Conservation (phyloP, 2,329 filamentous ascomycete species). For the Cladosporium colombiae region DNA sequence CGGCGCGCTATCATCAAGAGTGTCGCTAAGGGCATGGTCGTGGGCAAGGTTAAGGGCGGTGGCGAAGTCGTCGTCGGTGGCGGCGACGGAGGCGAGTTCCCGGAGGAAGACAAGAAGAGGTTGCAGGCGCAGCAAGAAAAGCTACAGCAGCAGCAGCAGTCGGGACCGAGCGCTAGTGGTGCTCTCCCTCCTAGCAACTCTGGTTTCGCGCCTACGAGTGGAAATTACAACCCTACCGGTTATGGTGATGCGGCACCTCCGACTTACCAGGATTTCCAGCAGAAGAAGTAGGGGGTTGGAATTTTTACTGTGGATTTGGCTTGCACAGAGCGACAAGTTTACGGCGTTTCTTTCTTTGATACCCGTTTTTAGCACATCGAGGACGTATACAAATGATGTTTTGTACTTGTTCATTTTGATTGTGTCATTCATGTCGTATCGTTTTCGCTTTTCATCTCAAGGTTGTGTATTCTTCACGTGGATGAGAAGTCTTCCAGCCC, state of each 20-base stretch:
- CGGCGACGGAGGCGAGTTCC: conserved; percentile 54
- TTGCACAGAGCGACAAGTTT: neutral
- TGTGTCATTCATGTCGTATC: neutral
- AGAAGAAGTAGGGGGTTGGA: conserved; percentile 19
- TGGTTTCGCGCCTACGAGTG: conserved; percentile 24
- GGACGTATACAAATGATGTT: neutral
- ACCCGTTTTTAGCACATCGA: conserved; percentile 11
- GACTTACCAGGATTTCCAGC: conserved; percentile 31
- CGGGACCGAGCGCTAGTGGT: conserved; percentile 26
- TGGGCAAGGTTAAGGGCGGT: conserved; percentile 74
- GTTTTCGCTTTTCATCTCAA: neutral
- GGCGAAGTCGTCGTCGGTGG: conserved; percentile 74
- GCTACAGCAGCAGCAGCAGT: conserved; percentile 31
- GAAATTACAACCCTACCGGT: conserved; percentile 31
- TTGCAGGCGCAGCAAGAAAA: neutral
- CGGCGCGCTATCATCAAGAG: conserved; percentile 87
- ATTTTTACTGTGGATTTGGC: neutral
- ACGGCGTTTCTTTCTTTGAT: conserved; percentile 4
- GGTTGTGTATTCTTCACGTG: neutral
- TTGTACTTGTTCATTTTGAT: neutral
- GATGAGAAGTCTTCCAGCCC: neutral
- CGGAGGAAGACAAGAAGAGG: conserved; percentile 42
- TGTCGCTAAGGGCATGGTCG: conserved; percentile 94
- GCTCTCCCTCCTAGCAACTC: conserved; percentile 11
- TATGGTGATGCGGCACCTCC: conserved; percentile 32